Evolutionary conservation across 1,139 yeast species (phyloP), one percentile per base, ranked within the genome.

Genomic region (Meyerozyma elateridarum): DNA sequence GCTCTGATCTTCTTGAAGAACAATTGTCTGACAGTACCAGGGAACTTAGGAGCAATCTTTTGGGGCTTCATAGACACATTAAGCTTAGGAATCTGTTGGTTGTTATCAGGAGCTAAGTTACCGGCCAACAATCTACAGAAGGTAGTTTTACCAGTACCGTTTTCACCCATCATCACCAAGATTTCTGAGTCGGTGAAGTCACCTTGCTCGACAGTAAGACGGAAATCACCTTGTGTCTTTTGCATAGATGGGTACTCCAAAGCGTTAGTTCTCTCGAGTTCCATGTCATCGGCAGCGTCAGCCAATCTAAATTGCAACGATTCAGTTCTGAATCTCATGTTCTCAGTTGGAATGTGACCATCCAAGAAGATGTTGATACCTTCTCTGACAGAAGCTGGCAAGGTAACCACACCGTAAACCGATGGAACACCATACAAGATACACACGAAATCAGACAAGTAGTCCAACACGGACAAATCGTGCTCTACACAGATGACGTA

Each of bases 131-230:
- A 70, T 59, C 83, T 85, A 74, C 96, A 89, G 70, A 91, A 82
- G 6, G 98, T 91, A 27, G 98, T 91, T 69, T 91, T 91, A 72
- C 98, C 98, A 15, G 98, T 91, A 70, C 98, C 98, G 60, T 91
- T 91, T 69, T 91, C 98, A 59, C 98, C 98, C 95, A 91, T 89
- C 96, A 91, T 87, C 38, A 91, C 98, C 54, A 91, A 75, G 51
- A 91, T 91, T 68, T 91, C 98, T 27, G 96, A 85, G 60, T 91
- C 95, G 38, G 95, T 83, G 64, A 89, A 91, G 40, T 84, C 91
- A 65, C 98, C 98, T 28, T 75, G 57, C 54, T 85, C 82, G 41
- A 93, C 82, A 40, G 63, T 68, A 58, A 91, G 73, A 52, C 76
- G 78, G 83, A 91, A 91, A 61, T 88, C 96, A 53, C 98, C 98